Evolutionary conservation across 2,329 filamentous ascomycete species (phyloP), one percentile per base, ranked within the genome.

Genomic region (Blastomyces emzantsi): DNA sequence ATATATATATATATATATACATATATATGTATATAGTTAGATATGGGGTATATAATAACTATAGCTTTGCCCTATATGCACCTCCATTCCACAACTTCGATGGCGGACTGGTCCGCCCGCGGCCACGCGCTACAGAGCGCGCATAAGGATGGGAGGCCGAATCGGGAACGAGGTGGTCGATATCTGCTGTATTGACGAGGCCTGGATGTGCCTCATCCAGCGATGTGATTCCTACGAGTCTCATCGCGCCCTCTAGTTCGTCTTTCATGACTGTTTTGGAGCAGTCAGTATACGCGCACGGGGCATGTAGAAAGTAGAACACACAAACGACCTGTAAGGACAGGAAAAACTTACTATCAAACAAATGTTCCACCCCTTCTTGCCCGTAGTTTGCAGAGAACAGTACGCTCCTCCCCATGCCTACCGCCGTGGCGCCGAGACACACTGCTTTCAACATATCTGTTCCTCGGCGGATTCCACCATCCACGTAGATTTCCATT

Each of bases 391-490:
- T 79, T 33, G 81, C 73, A 1, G 81, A 80, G 67, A 81, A 85
- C 7, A 85, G 71, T 64, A 80, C 81, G 19, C 81, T 82, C 17
- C 82, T 73, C 0, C 82, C 82, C 60, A 85, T 77, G 0, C 82
- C 81, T 3, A 83, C 82, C 13, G 81, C 81, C 0, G 78, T 82
- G 4, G 81, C 82, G 0, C 82, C 83, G 0, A 85, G 72, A 30
- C 79, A 80, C 8, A 84, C 70, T 2, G 80, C 80, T 66, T 84
- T 85, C 30, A 85, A 75, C 4, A 85, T 79, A 65, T 85, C 82
- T 0, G 80, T 80, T 0, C 82, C 82, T 3, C 82, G 77, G 36
- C 79, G 77, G 61, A 84, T 79, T 0, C 82, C 82, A 41, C 82
- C 80, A 63, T 84, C 82, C 30, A 84, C 75, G 57, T 81, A 82